Base-by-base conservation (phyloP, 306 rosid species). In the Fragaria vesca region DNA sequence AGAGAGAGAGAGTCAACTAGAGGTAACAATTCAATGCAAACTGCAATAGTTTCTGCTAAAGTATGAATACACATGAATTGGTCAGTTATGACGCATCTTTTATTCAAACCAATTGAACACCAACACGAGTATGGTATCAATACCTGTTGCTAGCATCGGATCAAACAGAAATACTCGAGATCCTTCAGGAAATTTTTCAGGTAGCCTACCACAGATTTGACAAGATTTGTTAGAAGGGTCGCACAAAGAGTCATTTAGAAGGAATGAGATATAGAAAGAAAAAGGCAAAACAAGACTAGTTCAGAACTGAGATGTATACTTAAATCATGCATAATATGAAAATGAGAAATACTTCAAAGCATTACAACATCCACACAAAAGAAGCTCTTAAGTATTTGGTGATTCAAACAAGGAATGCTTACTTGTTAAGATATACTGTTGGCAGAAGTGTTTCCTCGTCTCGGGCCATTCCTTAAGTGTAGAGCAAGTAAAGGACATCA, bases 141-240 rank as follows among this genome's bases (percentile, higher is more conserved):
- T 76, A 89, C 97, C 97, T 60, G 99, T 95, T 74, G 99, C 99
- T 57, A 95, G 88, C 97, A 95, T 93, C 20, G 99, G 97, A 85
- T 95, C 99, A 24, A 91, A 92, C 71, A 91, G 84, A 82, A 93
- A 91, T 74, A 92, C 86, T 77, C 94, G 90, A 77, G 91, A 89
- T 58, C 89, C 93, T 85, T 90, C 96, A 0, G 93, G 81, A 84
- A 95, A 91, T 43, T 82, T 87, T 18, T 84, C 91, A 0, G 99
- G 99, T 81, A 95, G 75, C 93, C 99, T 95, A 79, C 65, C 72
- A 74, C 75, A 79, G 76, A 45, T 66, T 50, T 45, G 61, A 18
- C 30, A 4, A 43, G 18, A 77, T 69, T 16, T 51, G 63, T 46
- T 3, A 73, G 68, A 60, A 69, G 68, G 48, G 72, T 36, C 43